These are phyloP conservation scores for Jackrogersella multiformis DNA, from an alignment of 495 filamentous ascomycete genomes.

Conservation along the genomic window DNA sequence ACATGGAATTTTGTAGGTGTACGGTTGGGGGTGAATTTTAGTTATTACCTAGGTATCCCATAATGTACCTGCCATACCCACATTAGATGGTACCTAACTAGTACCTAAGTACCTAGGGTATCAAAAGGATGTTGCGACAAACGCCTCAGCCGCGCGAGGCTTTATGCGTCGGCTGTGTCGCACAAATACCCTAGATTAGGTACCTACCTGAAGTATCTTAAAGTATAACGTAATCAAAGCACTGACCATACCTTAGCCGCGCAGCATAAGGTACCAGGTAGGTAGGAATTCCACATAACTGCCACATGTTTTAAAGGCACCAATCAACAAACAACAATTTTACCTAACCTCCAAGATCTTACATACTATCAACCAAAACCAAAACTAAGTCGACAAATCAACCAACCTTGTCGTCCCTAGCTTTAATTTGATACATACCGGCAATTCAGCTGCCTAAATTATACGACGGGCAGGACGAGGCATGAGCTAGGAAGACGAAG, in stretches of 20 bases:
- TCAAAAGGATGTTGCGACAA: conserved; percentile 35
- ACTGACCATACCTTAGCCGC: conserved; percentile 24
- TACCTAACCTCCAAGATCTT: conserved; percentile 8
- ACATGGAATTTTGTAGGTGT: not conserved
- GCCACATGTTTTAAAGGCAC: conserved; percentile 10
- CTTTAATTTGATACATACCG: conserved; percentile 12
- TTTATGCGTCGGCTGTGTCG: conserved; percentile 17
- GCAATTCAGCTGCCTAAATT: conserved; percentile 33
- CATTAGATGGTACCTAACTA: not conserved
- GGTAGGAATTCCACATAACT: conserved; percentile 1
- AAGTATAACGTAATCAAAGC: conserved; percentile 19
- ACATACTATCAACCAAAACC: no score
- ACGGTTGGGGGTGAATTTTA: conserved; percentile 14
- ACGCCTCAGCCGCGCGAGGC: conserved; percentile 40
- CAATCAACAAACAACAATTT: conserved; percentile 15
- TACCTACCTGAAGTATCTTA: no score
- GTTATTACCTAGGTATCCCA: not conserved
- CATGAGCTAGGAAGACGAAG: not conserved
- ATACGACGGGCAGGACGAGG: not conserved
- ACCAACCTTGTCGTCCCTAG: conserved; percentile 24
- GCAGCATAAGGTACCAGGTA: conserved; percentile 9
- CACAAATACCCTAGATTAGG: no score
- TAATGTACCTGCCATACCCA: not conserved
- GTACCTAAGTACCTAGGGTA: not conserved
- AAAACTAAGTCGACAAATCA: not conserved